phyloP scores from a whole-genome alignment of 192 early-diverging fungal species.

The Gonapodya prolifera region DNA sequence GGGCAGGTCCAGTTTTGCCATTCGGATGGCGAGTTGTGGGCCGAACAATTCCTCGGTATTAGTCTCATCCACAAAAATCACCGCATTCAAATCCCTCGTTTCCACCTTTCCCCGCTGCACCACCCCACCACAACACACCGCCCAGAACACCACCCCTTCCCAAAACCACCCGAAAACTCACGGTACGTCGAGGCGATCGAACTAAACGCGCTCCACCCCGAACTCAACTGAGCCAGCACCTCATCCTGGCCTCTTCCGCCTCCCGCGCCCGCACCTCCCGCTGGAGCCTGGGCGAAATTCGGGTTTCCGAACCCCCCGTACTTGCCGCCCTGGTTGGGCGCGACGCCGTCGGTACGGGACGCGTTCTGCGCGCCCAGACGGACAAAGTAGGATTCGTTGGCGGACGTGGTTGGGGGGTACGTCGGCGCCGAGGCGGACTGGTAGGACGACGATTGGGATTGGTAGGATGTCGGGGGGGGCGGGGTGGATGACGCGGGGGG shows the following conservation, averaged over 20 bases:
- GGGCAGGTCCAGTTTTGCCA: too few relatives aligned
- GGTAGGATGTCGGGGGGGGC: neutral
- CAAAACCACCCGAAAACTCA: too few relatives aligned
- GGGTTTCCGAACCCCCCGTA: slow-evolving; percentile 62
- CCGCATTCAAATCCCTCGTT: too few relatives aligned
- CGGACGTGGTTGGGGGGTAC: neutral
- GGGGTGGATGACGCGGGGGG: neutral
- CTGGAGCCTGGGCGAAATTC: neutral
- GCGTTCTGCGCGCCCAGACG: slow-evolving; percentile 46
- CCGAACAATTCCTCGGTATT: too few relatives aligned
- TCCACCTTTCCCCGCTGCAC: too few relatives aligned
- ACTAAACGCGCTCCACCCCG: neutral
- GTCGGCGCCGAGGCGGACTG: neutral
- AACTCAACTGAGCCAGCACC: neutral
- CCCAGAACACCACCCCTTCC: too few relatives aligned
- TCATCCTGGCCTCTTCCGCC: neutral
- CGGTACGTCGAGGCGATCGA: neutral
- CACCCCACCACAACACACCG: too few relatives aligned
- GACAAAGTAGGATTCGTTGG: slow-evolving; percentile 70
- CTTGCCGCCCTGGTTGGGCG: slow-evolving; percentile 65
- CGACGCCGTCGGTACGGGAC: slow-evolving; percentile 38
- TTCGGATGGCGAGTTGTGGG: too few relatives aligned
- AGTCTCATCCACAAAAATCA: too few relatives aligned
- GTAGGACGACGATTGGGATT: neutral
- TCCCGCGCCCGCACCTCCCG: neutral